Percentiles rank a stretch among this genome's conserved stretches.
These are phyloP conservation scores for Metarhizium robertsii DNA, from an alignment of 2,329 filamentous ascomycete species.

Conservation along the genomic window DNA sequence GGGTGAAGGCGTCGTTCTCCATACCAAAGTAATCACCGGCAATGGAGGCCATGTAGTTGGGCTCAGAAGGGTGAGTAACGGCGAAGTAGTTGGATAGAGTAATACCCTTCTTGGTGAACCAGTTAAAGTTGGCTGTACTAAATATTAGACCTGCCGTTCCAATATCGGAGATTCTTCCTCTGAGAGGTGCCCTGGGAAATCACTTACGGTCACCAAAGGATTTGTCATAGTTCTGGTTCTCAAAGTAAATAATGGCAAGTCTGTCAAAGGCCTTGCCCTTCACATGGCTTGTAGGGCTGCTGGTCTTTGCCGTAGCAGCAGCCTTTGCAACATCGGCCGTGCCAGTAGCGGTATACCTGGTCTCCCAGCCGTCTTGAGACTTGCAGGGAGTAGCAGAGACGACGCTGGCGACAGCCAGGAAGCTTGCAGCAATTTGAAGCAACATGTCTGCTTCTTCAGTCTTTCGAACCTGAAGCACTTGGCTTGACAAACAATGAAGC, in stretches of 20 bases:
- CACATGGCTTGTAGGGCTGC: constrained; percentile 52
- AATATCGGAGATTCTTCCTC: not conserved
- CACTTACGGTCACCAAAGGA: constrained; percentile 51
- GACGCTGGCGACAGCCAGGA: constrained; percentile 18
- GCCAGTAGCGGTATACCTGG: constrained; percentile 41
- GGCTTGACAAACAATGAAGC: not conserved
- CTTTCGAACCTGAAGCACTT: not conserved
- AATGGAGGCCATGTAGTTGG: constrained; percentile 63
- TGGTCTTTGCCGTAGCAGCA: constrained; percentile 50
- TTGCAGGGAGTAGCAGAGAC: constrained; percentile 13
- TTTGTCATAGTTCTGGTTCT: constrained; percentile 64
- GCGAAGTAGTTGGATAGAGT: constrained; percentile 36
- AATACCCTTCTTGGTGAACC: constrained; percentile 21
- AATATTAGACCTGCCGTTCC: not conserved
- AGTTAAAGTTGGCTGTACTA: constrained; percentile 16
- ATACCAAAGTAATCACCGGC: constrained; percentile 68
- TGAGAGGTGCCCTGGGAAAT: not conserved
- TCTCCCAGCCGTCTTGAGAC: constrained; percentile 22
- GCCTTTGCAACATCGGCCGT: constrained; percentile 42
- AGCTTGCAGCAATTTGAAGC: constrained; percentile 8
- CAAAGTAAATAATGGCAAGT: constrained; percentile 65
- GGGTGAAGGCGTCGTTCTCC: constrained; percentile 55
- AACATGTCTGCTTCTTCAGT: constrained; percentile 8
- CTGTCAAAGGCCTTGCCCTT: constrained; percentile 65
- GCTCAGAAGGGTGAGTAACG: constrained; percentile 64